Percentiles rank a stretch among this genome's conserved stretches.
phyloP scores from a whole-genome alignment of 2,329 filamentous ascomycete genomes.

The Colletotrichum eremochloae region DNA sequence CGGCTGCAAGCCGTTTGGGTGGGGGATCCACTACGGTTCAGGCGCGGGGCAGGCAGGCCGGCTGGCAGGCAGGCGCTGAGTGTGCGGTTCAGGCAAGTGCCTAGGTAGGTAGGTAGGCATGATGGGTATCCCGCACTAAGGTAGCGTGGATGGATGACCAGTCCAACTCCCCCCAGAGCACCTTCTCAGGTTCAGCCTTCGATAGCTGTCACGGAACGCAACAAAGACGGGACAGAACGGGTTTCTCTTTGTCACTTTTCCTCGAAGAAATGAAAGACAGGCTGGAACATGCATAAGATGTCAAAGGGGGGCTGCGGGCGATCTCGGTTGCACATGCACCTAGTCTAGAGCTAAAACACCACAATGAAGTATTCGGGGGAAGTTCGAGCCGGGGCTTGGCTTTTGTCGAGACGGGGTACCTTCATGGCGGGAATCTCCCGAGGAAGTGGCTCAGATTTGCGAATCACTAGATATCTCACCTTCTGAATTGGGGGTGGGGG shows the following conservation, averaged over 20 bases:
- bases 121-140: conserved; percentile 21
- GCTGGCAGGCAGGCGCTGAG: conserved; percentile 8
- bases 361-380: conserved; percentile 2
- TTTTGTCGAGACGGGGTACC: not conserved
- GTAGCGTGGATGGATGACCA: not conserved
- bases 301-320: conserved; percentile 9
- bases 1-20: conserved; percentile 22
- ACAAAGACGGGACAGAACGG: not conserved
- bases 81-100: not conserved
- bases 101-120: not conserved
- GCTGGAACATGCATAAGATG: not conserved
- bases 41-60: conserved; percentile 23
- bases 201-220: not conserved
- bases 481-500: not conserved
- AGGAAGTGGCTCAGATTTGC: not conserved
- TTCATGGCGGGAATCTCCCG: not conserved
- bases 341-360: conserved; percentile 15
- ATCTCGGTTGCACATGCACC: conserved; percentile 9
- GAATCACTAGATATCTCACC: not conserved
- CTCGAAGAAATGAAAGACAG: too few species aligned
- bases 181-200: not conserved
- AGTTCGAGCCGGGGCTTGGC: conserved; percentile 24
- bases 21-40: conserved; percentile 28
- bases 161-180: not conserved
- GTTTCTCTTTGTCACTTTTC: conserved; percentile 10